Evolutionary conservation across 2,329 filamentous ascomycete species (phyloP).

Genomic region (Eutypella sp.): DNA sequence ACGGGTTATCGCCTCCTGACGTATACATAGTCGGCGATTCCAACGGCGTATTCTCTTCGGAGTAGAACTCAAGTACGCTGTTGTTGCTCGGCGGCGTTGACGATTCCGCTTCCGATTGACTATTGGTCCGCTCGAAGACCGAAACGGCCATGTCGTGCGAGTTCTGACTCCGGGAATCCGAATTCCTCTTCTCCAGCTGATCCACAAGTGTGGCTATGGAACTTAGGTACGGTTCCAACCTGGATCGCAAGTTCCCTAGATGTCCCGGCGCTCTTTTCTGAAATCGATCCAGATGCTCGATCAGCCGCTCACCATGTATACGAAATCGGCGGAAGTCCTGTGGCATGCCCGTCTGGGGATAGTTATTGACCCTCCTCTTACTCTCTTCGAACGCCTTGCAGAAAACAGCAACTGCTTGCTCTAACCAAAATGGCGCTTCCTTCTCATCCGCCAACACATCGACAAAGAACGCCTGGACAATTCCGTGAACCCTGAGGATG

Average conservation of each 20-base stretch:
- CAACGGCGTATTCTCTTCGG: conserved; percentile 21
- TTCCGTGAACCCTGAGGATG: conserved; percentile 44
- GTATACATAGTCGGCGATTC: conserved; percentile 26
- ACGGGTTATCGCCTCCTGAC: conserved; percentile 26
- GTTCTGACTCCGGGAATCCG: conserved; percentile 32
- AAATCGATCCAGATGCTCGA: conserved; percentile 36
- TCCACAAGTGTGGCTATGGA: conserved; percentile 39
- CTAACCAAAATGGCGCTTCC: conserved; percentile 43
- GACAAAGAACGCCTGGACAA: conserved; percentile 49
- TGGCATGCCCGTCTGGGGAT: conserved; percentile 37
- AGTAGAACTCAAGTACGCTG: conserved; percentile 23
- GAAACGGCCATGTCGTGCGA: conserved; percentile 32
- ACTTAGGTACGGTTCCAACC: conserved; percentile 32
- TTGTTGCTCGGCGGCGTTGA: conserved; percentile 33
- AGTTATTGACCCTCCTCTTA: conserved; percentile 36
- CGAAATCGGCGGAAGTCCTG: conserved; percentile 49
- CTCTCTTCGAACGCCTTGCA: conserved; percentile 45
- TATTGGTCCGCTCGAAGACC: conserved; percentile 47
- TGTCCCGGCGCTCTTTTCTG: conserved; percentile 28
- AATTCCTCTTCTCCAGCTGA: conserved; percentile 35
- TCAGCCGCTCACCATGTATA: conserved; percentile 45
- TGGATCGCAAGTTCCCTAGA: conserved; percentile 23
- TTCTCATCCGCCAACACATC: conserved; percentile 39
- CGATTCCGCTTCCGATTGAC: conserved; percentile 42
- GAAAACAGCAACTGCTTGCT: conserved; percentile 42